phyloP scores from a whole-genome alignment of 2,329 filamentous ascomycete species.

The Fusarium devonianum region DNA sequence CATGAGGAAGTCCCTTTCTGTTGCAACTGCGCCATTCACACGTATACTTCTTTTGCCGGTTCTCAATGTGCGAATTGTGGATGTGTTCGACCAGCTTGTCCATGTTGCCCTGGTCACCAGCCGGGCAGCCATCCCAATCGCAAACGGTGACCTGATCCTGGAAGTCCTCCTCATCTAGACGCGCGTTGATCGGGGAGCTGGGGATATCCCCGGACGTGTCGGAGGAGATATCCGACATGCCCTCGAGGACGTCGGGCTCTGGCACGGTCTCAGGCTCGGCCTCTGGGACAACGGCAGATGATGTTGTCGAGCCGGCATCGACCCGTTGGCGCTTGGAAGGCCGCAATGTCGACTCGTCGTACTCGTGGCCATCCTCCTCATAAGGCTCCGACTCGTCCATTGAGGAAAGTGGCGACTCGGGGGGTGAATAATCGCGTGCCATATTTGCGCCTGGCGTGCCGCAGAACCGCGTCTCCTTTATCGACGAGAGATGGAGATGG shows the following conservation, averaged over 20 bases:
- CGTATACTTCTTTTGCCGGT: conserved; percentile 94
- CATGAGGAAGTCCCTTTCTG: conserved; percentile 88
- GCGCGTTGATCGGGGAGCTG: conserved; percentile 70
- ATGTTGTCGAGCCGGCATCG: conserved; percentile 54
- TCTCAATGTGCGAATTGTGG: conserved; percentile 93
- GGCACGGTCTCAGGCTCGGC: conserved; percentile 55
- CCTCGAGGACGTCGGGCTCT: conserved; percentile 62
- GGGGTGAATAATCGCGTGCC: conserved; percentile 49
- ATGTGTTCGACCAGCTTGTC: conserved; percentile 82
- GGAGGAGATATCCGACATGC: conserved; percentile 78
- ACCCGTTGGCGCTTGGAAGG: conserved; percentile 58
- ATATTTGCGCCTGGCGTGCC: conserved; percentile 44
- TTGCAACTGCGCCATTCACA: conserved; percentile 95
- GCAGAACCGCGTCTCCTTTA: conserved; percentile 33
- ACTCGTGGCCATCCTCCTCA: conserved; percentile 55
- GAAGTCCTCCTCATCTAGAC: conserved; percentile 76
- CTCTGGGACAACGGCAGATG: conserved; percentile 53
- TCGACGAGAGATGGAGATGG: conserved; percentile 10
- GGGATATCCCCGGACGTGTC: conserved; percentile 89
- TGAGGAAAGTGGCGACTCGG: conserved; percentile 58
- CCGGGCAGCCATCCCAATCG: conserved; percentile 77
- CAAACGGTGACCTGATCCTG: conserved; percentile 81
- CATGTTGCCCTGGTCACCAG: conserved; percentile 79
- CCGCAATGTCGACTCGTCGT: conserved; percentile 51
- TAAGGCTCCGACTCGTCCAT: conserved; percentile 55